Conservation (phyloP, 768 basidiomycete genomes). For the Suillus discolor region DNA sequence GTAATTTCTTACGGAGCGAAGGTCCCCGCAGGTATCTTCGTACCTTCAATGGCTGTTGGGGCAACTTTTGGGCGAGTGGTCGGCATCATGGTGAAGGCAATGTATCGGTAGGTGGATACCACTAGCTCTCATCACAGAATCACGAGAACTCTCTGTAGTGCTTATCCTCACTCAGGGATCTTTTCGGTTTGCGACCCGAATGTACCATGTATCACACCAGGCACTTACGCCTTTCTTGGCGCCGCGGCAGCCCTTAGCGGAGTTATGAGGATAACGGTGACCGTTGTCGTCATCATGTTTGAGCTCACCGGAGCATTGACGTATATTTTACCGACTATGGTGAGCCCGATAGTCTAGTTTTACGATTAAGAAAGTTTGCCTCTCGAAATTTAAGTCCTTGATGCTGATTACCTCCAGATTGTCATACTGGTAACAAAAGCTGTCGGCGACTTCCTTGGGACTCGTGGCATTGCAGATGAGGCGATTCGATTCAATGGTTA, state of each 20-base stretch:
- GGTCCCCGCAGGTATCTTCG: constrained; percentile 97
- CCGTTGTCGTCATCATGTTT: constrained; percentile 99
- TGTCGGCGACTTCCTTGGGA: constrained; percentile 93
- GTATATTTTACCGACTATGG: constrained; percentile 98
- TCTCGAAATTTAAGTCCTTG: constrained; percentile 6
- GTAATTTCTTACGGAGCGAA: constrained; percentile 94
- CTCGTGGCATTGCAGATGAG: constrained; percentile 94
- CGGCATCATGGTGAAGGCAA: constrained; percentile 93
- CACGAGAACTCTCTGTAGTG: constrained; percentile 43
- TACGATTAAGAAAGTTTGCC: neutral
- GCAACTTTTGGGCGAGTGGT: constrained; percentile 97
- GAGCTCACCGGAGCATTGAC: constrained; percentile 96
- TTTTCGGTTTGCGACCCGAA: constrained; percentile 92
- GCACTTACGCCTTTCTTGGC: constrained; percentile 96
- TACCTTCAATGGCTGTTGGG: constrained; percentile 98
- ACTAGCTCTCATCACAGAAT: neutral
- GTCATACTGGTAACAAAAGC: constrained; percentile 96
- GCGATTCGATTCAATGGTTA: constrained; percentile 97
- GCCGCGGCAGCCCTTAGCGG: constrained; percentile 96
- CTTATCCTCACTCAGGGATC: constrained; percentile 81
- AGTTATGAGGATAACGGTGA: constrained; percentile 95
- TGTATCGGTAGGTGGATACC: constrained; percentile 65
- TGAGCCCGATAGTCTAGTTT: constrained; percentile 34
- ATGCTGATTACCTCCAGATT: constrained; percentile 58
- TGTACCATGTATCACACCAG: constrained; percentile 95